Evolutionary conservation across 371 early-diverging fungal genomes (phyloP).

Genomic region (Mucor racemosus): DNA sequence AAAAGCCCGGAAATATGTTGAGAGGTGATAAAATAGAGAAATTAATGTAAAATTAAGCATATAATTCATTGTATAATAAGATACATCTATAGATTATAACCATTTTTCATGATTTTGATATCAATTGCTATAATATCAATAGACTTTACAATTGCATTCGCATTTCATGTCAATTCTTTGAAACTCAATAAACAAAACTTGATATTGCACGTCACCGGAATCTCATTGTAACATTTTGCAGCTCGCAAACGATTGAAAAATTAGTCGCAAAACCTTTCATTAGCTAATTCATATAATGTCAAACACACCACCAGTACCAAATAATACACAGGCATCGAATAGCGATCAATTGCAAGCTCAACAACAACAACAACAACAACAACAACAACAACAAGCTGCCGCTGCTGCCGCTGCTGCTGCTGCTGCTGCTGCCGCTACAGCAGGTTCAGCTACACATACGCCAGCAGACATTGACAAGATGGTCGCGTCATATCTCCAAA

Average conservation of each 20-base stretch:
- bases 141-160: neutral
- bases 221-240: neutral
- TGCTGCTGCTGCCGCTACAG: slow-evolving; percentile 10
- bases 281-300: slow-evolving; percentile 11
- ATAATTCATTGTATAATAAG: too few species aligned
- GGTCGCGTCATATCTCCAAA: slow-evolving; percentile 43
- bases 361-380: neutral
- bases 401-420: slow-evolving; percentile 9
- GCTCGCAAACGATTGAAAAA: neutral
- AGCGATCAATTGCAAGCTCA: neutral
- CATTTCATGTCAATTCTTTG: neutral
- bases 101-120: too few species aligned
- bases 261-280: neutral
- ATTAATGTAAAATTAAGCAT: too few species aligned
- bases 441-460: slow-evolving; percentile 14
- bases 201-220: slow-evolving; percentile 1
- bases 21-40: too few species aligned
- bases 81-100: too few species aligned
- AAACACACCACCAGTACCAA: slow-evolving; percentile 17
- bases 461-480: slow-evolving; percentile 38
- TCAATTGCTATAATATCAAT: too few species aligned
- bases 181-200: neutral
- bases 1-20: too few species aligned
- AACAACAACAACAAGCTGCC: too few species aligned
- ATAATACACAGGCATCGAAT: slow-evolving; percentile 8